Base-by-base conservation (phyloP, 139 green algal genomes). In the Monoraphidium neglectum region DNA sequence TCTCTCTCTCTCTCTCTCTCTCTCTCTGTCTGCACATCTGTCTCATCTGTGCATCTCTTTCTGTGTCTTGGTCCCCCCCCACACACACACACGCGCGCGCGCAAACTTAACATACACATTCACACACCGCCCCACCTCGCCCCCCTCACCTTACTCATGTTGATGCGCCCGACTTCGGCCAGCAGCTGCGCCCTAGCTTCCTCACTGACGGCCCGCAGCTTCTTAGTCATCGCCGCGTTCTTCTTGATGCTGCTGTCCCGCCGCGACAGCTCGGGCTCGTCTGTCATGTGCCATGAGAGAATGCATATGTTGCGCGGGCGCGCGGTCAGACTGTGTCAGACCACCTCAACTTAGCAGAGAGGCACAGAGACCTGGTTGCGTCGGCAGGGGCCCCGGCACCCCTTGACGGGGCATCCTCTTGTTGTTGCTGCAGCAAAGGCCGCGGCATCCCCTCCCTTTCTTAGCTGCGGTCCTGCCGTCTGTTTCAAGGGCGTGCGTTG, bases 241-340 rank as follows among this genome's bases (percentile, higher is more conserved):
- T 87, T 85, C 81, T 99, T 99, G 43, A 99, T 90, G 79, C 87
- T 95, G 35, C 87, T 92, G 78, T 99, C 96, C 28, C 95, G 83
- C 56, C 72, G 63, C 28, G 87, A 90, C 2, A 97, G 77, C 57
- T 88, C 75, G 2, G 77, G 62, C 24, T 90, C 86, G n/a, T 64
- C 88, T 86, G 78, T 36, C 35, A 10, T n/a, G 18, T 30, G 60
- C 30, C 60, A 35, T 36, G 54, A 15, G 26, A 18, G 6, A 30
- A 18, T n/a, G 54, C 43, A 51, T 63, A 21, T n/a, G 49, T 21
- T n/a, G 49, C 28, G 8, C 54, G n/a, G 54, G 3, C 28, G 54
- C 54, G n/a, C 24, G 4, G n/a, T 24, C 24, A 24, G 53, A 28
- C 26, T 23, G 23, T 61, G 36, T 71, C n/a, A 53, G 23, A 30